Conservation (phyloP, 2,329 filamentous ascomycete species). For the Colletotrichum lentis region DNA sequence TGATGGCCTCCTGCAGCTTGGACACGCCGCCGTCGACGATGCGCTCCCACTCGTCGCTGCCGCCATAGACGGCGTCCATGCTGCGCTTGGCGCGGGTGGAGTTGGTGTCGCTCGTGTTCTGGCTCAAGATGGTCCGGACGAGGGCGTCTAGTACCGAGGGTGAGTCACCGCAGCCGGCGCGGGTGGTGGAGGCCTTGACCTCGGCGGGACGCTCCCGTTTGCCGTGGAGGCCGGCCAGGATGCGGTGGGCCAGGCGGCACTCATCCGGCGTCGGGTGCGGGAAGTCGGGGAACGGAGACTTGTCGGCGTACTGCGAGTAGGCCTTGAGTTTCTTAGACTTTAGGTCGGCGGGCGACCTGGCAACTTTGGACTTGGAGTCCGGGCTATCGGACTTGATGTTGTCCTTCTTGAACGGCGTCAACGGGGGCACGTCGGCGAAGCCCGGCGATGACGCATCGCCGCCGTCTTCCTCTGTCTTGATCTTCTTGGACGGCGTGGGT, state of each 20-base stretch:
- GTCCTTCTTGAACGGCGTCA: constrained; percentile 31
- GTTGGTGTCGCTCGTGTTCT: constrained; percentile 61
- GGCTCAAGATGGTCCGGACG: constrained; percentile 61
- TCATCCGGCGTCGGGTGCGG: constrained; percentile 71
- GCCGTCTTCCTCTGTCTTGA: constrained; percentile 37
- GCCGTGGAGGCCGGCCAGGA: constrained; percentile 73
- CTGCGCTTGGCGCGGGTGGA: constrained; percentile 67
- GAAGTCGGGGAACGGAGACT: constrained; percentile 74
- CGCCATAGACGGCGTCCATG: constrained; percentile 56
- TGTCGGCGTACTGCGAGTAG: constrained; percentile 50
- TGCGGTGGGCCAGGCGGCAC: constrained; percentile 71
- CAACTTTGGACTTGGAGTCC: constrained; percentile 4
- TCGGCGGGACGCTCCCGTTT: constrained; percentile 66
- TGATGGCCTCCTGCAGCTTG: constrained; percentile 67
- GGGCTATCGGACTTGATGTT: constrained; percentile 26
- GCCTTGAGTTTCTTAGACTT: constrained; percentile 55
- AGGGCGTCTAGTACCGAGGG: constrained; percentile 62
- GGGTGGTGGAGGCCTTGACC: constrained; percentile 67
- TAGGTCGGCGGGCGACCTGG: constrained; percentile 42
- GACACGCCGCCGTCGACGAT: constrained; percentile 52
- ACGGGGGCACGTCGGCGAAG: constrained; percentile 9
- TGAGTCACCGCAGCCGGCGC: constrained; percentile 68
- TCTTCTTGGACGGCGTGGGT: constrained; percentile 28
- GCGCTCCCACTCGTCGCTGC: constrained; percentile 53
- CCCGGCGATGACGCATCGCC: constrained; percentile 6